A percentile compares a stretch with the other conserved stretches of the same genome.
These are phyloP conservation scores for Leishmania amazonensis DNA, from an alignment of 208 protist species.

Conservation along the genomic window DNA sequence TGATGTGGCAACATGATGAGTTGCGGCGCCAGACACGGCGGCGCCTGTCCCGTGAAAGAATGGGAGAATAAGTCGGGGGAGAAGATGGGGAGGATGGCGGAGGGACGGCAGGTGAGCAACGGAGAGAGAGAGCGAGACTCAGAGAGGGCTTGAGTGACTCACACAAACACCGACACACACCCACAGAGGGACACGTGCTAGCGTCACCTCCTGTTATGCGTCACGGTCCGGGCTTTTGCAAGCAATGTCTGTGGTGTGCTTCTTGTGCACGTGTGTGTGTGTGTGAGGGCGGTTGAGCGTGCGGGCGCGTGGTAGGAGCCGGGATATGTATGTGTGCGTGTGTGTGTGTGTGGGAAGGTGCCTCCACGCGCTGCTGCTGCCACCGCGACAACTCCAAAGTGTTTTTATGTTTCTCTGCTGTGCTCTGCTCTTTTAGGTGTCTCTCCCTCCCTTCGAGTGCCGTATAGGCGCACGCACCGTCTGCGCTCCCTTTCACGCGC, in stretches of 20 bases:
- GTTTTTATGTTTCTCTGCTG: not conserved
- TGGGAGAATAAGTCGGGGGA: not conserved
- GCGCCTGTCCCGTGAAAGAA: not conserved
- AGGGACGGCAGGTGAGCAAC: not conserved
- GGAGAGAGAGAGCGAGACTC: not conserved
- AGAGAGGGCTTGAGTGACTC: not conserved
- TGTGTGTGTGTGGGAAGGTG: not conserved
- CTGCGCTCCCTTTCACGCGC: not conserved
- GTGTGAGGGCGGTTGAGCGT: slow-evolving; percentile 3
- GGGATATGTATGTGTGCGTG: not conserved
- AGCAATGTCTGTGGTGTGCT: not conserved
- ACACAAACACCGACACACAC: not conserved
- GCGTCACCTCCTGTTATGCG: not conserved
- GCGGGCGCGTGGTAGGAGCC: not conserved
- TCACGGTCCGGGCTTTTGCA: not conserved
- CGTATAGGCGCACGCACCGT: not conserved
- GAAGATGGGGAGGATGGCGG: not conserved
- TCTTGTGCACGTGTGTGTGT: not conserved
- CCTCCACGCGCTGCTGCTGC: not conserved
- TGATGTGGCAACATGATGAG: not conserved
- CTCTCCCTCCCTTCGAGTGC: not conserved
- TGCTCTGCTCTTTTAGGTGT: not conserved
- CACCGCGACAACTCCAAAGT: not conserved
- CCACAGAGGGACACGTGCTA: not conserved
- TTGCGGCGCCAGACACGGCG: not conserved